phyloP scores from a whole-genome alignment of 305 asterid genomes.

The Fraxinus platypoda region DNA sequence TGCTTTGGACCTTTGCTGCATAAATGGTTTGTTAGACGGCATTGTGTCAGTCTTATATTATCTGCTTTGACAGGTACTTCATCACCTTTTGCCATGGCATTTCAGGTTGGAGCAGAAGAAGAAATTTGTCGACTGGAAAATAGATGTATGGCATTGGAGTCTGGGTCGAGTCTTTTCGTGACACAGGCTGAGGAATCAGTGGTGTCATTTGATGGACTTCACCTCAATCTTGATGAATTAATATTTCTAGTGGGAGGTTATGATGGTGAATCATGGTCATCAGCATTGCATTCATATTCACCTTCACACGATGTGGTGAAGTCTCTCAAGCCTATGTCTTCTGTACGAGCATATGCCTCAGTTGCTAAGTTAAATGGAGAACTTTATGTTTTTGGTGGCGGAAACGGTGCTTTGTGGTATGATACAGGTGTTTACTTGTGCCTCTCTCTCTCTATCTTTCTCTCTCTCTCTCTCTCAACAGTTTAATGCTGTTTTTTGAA shows the following conservation, averaged over 20 bases:
- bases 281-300: constrained; percentile 58
- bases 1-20: background rate
- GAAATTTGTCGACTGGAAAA: constrained; percentile 51
- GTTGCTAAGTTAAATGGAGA: constrained; percentile 55
- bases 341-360: constrained; percentile 61
- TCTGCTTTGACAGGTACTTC: constrained; percentile 4
- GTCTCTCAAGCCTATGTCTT: constrained; percentile 65
- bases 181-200: constrained; percentile 30
- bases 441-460: background rate
- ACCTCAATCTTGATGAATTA: constrained; percentile 39
- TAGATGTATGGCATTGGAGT: constrained; percentile 47
- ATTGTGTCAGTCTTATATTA: background rate
- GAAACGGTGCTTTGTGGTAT: constrained; percentile 50
- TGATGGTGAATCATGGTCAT: constrained; percentile 72
- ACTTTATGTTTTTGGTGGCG: constrained; percentile 80
- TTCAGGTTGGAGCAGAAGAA: constrained; percentile 61
- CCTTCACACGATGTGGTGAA: constrained; percentile 58
- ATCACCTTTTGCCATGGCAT: constrained; percentile 19
- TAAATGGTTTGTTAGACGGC: background rate
- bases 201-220: constrained; percentile 33
- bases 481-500: constrained; percentile 33
- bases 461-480: background rate
- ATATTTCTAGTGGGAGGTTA: constrained; percentile 73
- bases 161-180: constrained; percentile 30
- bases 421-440: constrained; percentile 54